Evolutionary conservation across 2,329 filamentous ascomycete species (phyloP).

Genomic region (Dichotomopilus funicola): DNA sequence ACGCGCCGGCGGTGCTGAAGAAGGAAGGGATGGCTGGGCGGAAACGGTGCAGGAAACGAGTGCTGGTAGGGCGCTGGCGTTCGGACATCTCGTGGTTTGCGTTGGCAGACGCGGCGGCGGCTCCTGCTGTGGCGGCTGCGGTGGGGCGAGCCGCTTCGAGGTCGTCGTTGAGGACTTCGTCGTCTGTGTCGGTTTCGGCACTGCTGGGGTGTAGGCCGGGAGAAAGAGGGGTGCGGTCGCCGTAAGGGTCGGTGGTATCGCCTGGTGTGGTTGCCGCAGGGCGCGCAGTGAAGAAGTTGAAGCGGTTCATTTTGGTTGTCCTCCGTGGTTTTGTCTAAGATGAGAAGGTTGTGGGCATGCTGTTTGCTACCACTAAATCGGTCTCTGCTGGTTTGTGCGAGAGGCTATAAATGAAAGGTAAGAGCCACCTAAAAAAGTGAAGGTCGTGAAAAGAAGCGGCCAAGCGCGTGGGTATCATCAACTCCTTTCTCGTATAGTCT

Average conservation of each 20-base stretch:
- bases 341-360: not conserved
- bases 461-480: constrained; percentile 9
- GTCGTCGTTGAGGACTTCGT: constrained; percentile 13
- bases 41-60: constrained; percentile 26
- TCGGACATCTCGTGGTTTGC: constrained; percentile 25
- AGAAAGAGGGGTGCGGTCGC: constrained; percentile 19
- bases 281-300: constrained; percentile 21
- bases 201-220: constrained; percentile 6
- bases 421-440: not conserved
- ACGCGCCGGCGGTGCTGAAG: constrained; percentile 16
- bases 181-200: not conserved
- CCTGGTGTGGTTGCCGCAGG: not conserved
- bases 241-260: constrained; percentile 7
- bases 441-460: not conserved
- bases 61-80: constrained; percentile 13
- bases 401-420: not conserved
- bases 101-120: not conserved
- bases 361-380: not conserved
- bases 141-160: constrained; percentile 16
- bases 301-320: constrained; percentile 17
- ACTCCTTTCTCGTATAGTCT: not conserved
- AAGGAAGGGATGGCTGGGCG: constrained; percentile 27
- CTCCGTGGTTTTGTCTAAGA: not conserved
- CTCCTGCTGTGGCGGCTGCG: constrained; percentile 6
- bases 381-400: no score